A percentile compares a stretch with the other conserved stretches of the same genome.
phyloP scores from a whole-genome alignment of 306 rosid genomes.

The Dalbergia oliveri region DNA sequence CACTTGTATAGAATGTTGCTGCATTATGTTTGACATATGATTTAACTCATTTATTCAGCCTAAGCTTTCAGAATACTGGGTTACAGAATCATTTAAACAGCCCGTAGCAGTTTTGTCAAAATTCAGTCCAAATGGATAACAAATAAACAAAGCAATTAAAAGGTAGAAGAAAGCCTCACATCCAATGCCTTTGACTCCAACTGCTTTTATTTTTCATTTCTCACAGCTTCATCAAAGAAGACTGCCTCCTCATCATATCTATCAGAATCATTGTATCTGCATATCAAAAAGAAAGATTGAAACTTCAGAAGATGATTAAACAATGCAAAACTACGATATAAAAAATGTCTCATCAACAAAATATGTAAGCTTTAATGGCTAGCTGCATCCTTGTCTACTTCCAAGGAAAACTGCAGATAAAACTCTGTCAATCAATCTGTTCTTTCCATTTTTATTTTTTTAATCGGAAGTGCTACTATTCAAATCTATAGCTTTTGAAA shows the following conservation, averaged over 20 bases:
- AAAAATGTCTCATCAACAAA: constrained; percentile 19
- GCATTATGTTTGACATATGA: neutral
- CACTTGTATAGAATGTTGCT: constrained; percentile 10
- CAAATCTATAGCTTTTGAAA: constrained; percentile 35
- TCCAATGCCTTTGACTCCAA: constrained; percentile 69
- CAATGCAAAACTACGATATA: constrained; percentile 28
- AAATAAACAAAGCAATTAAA: constrained; percentile 27
- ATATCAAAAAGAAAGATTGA: constrained; percentile 4
- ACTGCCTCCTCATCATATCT: constrained; percentile 82
- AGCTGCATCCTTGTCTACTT: constrained; percentile 7
- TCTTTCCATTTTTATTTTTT: constrained; percentile 4
- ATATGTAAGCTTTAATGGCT: neutral
- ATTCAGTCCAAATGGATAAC: constrained; percentile 32
- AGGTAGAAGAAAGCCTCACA: constrained; percentile 59
- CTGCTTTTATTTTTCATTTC: constrained; percentile 72
- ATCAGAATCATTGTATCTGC: constrained; percentile 43
- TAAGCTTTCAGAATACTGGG: constrained; percentile 1
- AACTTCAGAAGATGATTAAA: constrained; percentile 20
- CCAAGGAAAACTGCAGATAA: constrained; percentile 34
- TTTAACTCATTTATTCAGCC: neutral
- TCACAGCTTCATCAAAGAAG: constrained; percentile 83
- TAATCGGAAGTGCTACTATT: constrained; percentile 12
- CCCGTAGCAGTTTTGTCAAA: constrained; percentile 7
- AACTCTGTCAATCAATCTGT: constrained; percentile 22
- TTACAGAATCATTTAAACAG: neutral